Percentiles rank a stretch among this genome's conserved stretches.
Conservation (phyloP, 768 basidiomycete genomes). For the Rhodotorula babjevae region DNA sequence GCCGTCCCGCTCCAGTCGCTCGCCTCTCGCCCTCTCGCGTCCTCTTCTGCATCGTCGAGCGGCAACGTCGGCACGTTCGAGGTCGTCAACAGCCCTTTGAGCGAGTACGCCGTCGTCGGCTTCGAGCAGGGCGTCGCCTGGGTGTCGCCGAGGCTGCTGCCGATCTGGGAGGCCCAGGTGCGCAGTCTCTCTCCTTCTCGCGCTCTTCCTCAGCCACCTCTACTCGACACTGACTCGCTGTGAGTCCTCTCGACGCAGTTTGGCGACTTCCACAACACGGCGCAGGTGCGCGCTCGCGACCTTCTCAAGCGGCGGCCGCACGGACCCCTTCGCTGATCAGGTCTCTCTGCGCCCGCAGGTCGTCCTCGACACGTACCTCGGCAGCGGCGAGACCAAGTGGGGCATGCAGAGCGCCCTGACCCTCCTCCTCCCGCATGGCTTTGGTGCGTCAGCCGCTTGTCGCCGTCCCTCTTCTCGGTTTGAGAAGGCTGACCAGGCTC, state of each 20-base stretch:
- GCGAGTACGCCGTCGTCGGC: constrained; percentile 44
- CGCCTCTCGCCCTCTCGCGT: neutral
- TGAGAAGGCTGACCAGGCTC: constrained; percentile 6
- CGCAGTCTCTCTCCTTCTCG: neutral
- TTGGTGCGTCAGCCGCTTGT: constrained; percentile 13
- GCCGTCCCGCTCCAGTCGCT: constrained; percentile 73
- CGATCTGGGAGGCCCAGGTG: constrained; percentile 85
- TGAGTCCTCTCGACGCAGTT: too few relatives aligned
- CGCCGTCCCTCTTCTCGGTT: neutral
- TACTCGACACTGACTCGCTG: too few relatives aligned
- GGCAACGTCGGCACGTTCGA: constrained; percentile 47
- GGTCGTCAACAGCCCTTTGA: constrained; percentile 45
- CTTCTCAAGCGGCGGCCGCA: neutral
- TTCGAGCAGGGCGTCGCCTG: constrained; percentile 89
- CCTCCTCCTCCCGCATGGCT: constrained; percentile 76
- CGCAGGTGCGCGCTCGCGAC: constrained; percentile 49
- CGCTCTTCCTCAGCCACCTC: neutral
- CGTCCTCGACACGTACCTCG: constrained; percentile 82
- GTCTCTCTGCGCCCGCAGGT: constrained; percentile 51
- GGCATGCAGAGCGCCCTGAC: constrained; percentile 82
- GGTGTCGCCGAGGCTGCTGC: constrained; percentile 73
- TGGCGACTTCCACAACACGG: constrained; percentile 90
- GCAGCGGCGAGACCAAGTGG: constrained; percentile 89
- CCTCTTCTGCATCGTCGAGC: constrained; percentile 8
- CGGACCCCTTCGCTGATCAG: neutral